These are phyloP conservation scores for Geotrichum cucujoidarum DNA, from an alignment of 1,139 yeast genomes.

Conservation along the genomic window DNA sequence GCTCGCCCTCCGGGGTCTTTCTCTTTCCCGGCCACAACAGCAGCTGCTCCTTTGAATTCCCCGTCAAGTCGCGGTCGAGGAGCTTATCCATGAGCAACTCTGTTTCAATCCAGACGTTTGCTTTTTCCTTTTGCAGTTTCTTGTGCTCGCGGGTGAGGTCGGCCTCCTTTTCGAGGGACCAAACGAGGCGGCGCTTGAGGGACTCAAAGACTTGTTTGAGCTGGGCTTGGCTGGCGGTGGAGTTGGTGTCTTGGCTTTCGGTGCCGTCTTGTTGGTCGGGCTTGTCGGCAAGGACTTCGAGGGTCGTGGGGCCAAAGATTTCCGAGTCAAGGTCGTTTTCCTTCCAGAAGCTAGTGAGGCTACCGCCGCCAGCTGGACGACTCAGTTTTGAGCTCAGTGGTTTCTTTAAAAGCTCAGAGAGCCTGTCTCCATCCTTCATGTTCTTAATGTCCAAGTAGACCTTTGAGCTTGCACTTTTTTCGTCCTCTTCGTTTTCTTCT, in stretches of 20 bases:
- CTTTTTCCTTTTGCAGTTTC: constrained; percentile 38
- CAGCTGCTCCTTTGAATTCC: constrained; percentile 5
- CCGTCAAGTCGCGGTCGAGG: constrained; percentile 33
- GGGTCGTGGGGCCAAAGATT: constrained; percentile 16
- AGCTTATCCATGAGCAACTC: constrained; percentile 55
- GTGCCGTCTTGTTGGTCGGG: background rate
- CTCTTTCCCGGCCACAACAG: background rate
- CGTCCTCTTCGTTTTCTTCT: constrained; percentile 19
- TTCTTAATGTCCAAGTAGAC: constrained; percentile 22
- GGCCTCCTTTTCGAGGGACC: constrained; percentile 49
- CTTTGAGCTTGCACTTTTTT: background rate
- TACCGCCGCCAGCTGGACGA: constrained; percentile 20
- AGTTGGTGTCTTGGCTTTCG: background rate
- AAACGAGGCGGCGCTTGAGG: constrained; percentile 40
- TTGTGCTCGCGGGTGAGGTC: constrained; percentile 44
- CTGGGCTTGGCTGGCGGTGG: constrained; percentile 5
- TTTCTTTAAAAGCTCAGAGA: background rate
- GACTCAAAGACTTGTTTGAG: constrained; percentile 29
- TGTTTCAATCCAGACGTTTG: constrained; percentile 51
- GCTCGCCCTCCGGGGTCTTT: background rate
- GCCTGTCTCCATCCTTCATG: constrained; percentile 24
- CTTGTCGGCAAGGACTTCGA: constrained; percentile 10
- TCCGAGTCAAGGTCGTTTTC: constrained; percentile 13
- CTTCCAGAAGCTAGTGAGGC: constrained; percentile 9
- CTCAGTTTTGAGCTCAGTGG: constrained; percentile 13